phyloP scores from a whole-genome alignment of 768 basidiomycete genomes.

The Rhizopogon vinicolor region DNA sequence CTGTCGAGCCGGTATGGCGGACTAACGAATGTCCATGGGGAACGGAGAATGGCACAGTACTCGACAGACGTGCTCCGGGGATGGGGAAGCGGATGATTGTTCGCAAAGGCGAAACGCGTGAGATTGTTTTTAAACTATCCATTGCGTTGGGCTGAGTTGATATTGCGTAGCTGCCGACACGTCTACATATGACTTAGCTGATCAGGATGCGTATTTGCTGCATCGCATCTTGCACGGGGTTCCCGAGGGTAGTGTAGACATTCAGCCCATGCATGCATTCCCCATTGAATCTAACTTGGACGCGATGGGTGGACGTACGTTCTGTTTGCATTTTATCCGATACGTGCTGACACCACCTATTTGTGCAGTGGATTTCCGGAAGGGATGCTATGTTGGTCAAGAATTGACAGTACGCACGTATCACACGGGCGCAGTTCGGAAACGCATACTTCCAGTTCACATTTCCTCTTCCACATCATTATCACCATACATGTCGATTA shows the following conservation, averaged over 20 bases:
- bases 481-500: constrained; percentile 20
- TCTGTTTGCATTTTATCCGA: not conserved
- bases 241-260: constrained; percentile 81
- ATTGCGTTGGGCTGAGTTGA: not conserved
- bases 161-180: constrained; percentile 44
- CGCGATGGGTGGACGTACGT: constrained; percentile 87
- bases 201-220: constrained; percentile 58
- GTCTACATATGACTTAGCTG: constrained; percentile 49
- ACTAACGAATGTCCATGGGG: constrained; percentile 57
- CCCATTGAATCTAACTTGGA: constrained; percentile 96
- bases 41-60: constrained; percentile 41
- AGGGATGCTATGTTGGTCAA: constrained; percentile 98
- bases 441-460: constrained; percentile 81
- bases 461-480: constrained; percentile 36
- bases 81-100: constrained; percentile 78
- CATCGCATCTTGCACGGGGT: constrained; percentile 82
- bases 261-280: constrained; percentile 71
- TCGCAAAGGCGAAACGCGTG: constrained; percentile 68
- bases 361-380: constrained; percentile 82
- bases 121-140: constrained; percentile 28
- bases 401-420: constrained; percentile 96
- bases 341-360: not conserved
- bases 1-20: constrained; percentile 73
- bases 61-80: constrained; percentile 66
- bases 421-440: constrained; percentile 88